These are phyloP conservation scores for Notholithocarpus densiflorus DNA, from an alignment of 306 rosid genomes.

Conservation along the genomic window DNA sequence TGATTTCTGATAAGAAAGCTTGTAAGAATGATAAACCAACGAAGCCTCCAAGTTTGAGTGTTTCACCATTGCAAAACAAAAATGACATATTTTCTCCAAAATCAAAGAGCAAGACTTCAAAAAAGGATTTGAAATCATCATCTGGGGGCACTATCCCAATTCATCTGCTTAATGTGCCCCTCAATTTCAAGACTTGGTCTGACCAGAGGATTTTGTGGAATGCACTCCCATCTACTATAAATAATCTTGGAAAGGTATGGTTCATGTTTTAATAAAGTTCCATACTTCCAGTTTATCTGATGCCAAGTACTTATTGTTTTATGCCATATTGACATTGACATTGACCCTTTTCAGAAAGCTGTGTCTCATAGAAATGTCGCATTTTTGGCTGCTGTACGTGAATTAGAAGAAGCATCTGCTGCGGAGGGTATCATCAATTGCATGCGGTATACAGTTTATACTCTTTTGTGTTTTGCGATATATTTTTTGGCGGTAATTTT, in stretches of 20 bases:
- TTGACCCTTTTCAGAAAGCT: constrained; percentile 46
- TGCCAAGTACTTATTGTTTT: neutral
- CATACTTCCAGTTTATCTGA: neutral
- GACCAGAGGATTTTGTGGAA: constrained; percentile 45
- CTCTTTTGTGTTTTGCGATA: neutral
- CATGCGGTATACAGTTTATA: constrained; percentile 48
- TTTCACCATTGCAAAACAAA: constrained; percentile 49
- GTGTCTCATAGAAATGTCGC: constrained; percentile 43
- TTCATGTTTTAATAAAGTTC: neutral
- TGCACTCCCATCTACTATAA: constrained; percentile 39
- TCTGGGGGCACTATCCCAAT: constrained; percentile 5
- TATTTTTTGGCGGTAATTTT: neutral
- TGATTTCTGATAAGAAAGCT: constrained; percentile 31
- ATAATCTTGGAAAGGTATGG: constrained; percentile 61
- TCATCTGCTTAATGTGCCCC: constrained; percentile 48
- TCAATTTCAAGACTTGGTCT: constrained; percentile 34
- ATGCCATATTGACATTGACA: neutral
- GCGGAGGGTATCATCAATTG: constrained; percentile 49
- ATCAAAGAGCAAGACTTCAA: constrained; percentile 12
- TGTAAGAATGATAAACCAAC: constrained; percentile 35
- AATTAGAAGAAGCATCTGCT: constrained; percentile 69
- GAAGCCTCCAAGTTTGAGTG: constrained; percentile 28
- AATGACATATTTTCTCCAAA: constrained; percentile 39
- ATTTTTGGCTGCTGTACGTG: constrained; percentile 45
- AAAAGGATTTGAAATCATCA: constrained; percentile 28